phyloP scores from a whole-genome alignment of 345 rosid genomes.

The Rhizophora mangle region DNA sequence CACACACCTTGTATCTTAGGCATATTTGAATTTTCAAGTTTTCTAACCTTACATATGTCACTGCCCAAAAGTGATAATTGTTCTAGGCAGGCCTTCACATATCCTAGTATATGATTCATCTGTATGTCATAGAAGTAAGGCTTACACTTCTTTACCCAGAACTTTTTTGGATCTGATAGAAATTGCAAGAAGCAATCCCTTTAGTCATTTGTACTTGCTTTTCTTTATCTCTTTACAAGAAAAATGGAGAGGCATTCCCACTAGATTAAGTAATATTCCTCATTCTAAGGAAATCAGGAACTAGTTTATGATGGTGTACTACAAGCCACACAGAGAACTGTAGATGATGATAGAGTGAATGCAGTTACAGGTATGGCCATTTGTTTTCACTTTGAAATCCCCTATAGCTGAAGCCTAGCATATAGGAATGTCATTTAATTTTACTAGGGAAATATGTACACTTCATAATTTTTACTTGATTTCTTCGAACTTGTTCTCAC shows the following conservation, averaged over 20 bases:
- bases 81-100: conserved; percentile 37
- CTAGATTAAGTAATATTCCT: no score
- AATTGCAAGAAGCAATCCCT: conserved; percentile 9
- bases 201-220: conserved; percentile 29
- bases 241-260: conserved; percentile 53
- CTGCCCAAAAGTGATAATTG: conserved; percentile 24
- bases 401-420: no score
- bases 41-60: conserved; percentile 10
- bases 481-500: no score
- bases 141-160: not conserved
- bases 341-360: no score
- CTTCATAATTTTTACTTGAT: no score
- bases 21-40: not conserved
- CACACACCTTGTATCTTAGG: not conserved
- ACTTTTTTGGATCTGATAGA: not conserved
- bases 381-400: no score
- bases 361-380: no score
- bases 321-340: no score
- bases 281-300: no score
- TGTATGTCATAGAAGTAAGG: not conserved
- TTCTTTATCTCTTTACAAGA: conserved; percentile 43
- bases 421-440: no score
- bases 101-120: conserved; percentile 35
- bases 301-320: no score
- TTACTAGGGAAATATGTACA: no score